These are phyloP conservation scores for Psilocybe sp. DNA, from an alignment of 768 basidiomycete species.

Conservation along the genomic window DNA sequence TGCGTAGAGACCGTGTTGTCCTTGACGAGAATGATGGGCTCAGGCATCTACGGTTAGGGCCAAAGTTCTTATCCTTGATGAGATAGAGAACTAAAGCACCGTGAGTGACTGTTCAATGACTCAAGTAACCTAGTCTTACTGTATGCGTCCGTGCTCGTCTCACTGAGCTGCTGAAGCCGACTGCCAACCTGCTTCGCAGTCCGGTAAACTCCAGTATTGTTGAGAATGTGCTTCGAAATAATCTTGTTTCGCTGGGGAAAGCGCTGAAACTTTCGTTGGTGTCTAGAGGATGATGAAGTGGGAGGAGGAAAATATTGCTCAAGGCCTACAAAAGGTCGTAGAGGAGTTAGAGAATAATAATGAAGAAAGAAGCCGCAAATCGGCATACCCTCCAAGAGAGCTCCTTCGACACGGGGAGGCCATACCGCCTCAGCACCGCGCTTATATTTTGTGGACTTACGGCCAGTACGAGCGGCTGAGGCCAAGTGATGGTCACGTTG, in stretches of 20 bases:
- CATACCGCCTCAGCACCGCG: constrained; percentile 51
- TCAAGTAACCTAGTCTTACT: constrained; percentile 37
- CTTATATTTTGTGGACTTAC: constrained; percentile 61
- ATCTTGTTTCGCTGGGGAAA: constrained; percentile 68
- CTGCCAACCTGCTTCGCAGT: constrained; percentile 72
- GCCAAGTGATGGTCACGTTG: not conserved
- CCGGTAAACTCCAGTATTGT: constrained; percentile 50
- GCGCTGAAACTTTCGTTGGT: constrained; percentile 51
- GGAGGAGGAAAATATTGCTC: constrained; percentile 47
- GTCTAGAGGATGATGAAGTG: constrained; percentile 36
- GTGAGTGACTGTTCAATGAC: not conserved
- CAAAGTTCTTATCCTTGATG: constrained; percentile 4
- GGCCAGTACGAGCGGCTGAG: constrained; percentile 28
- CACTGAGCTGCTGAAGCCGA: constrained; percentile 64
- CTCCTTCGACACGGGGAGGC: constrained; percentile 60
- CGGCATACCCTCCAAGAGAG: constrained; percentile 56
- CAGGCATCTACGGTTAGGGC: too few relatives aligned
- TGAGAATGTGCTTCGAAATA: constrained; percentile 62
- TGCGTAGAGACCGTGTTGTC: too few relatives aligned
- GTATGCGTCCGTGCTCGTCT: constrained; percentile 53
- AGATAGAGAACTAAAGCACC: constrained; percentile 12
- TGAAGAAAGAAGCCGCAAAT: constrained; percentile 2
- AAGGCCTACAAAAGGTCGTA: constrained; percentile 40
- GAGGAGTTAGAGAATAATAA: constrained; percentile 2
- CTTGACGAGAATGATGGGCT: too few relatives aligned